Conservation (phyloP, 208 protist species). For the Tritrichomonas foetus region DNA sequence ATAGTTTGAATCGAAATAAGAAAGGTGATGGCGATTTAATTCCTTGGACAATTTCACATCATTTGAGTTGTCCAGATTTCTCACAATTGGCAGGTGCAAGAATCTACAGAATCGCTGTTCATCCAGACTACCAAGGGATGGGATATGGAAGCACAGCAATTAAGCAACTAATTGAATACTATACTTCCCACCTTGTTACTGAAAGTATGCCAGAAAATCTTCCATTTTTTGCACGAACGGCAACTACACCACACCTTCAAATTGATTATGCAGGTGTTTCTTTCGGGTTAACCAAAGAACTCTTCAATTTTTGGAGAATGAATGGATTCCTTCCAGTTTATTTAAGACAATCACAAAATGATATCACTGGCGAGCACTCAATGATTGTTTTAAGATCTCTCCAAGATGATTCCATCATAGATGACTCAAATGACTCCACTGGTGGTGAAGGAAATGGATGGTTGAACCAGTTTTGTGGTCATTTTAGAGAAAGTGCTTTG, state of each 20-base stretch:
- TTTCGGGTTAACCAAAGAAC: slow-evolving; percentile 41
- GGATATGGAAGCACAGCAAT: slow-evolving; percentile 59
- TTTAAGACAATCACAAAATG: slow-evolving; percentile 55
- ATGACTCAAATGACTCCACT: neutral
- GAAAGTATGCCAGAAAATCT: neutral
- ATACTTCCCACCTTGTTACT: neutral
- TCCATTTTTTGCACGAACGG: neutral
- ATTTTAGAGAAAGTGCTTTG: neutral
- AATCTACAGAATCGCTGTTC: slow-evolving; percentile 95
- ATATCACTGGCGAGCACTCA: slow-evolving; percentile 97
- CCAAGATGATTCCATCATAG: neutral
- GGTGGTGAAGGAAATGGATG: too few species aligned
- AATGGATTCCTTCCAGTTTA: slow-evolving; percentile 46
- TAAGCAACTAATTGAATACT: slow-evolving; percentile 37
- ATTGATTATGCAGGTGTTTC: slow-evolving; percentile 47
- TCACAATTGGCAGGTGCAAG: slow-evolving; percentile 82
- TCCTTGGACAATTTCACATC: slow-evolving; percentile 94
- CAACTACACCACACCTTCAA: neutral
- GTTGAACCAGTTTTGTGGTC: neutral
- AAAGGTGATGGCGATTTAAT: slow-evolving; percentile 88
- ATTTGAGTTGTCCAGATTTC: slow-evolving; percentile 67
- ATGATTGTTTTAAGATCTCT: slow-evolving; percentile 86
- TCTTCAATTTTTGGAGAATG: slow-evolving; percentile 47
- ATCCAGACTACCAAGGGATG: slow-evolving; percentile 83
- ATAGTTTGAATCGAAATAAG: neutral